Base-by-base conservation (phyloP, 2,329 filamentous ascomycete species). In the Ophiognomonia clavigignenti-juglandacearum region DNA sequence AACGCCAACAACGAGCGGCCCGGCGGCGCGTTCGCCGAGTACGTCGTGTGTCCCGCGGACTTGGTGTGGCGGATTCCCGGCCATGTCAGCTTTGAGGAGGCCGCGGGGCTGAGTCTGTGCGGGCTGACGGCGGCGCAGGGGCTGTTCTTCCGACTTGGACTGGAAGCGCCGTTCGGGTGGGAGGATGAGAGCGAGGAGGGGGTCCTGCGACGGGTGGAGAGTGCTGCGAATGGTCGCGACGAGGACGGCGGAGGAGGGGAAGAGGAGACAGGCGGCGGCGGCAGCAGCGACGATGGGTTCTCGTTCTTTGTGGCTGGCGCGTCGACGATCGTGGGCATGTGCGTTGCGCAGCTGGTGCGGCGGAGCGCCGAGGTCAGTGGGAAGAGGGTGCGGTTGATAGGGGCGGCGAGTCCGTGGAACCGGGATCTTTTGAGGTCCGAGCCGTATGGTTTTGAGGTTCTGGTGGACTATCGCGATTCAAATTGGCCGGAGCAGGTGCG, bases 1-100 rank as follows among this genome's bases (percentile, higher is more conserved):
- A n/a, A n/a, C n/a, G n/a, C n/a, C n/a, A n/a, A n/a, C 6, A 72
- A 73, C 42, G 60, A 67, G 4, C 62, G 67, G 0, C 67, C 70
- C n/a, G n/a, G n/a, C 0, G 72, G 71, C 6, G 69, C 70, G 0
- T 75, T 74, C 52, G 64, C 71, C 1, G 69, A 74, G 44, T 71
- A 65, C 39, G 47, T 71, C 9, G 54, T 47, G 0, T 47, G 59
- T 1, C 57, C 61, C 1, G 60, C 57, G 32, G 68, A 71, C 32
- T 57, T 73, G 1, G 55, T 67, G 2, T 71, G 69, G 64, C 52
- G 47, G 1, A 47, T 72, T 0, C 66, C 69, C 0, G 57, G 59
- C 0, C 14, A 19, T 1, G 26, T 71, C n/a, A 49, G 56, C 0
- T 48, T 63, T 2, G 64, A 71, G 37, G 56, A 62, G n/a, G 70